Conservation (phyloP, 306 rosid species). For the Benincasa hispida region DNA sequence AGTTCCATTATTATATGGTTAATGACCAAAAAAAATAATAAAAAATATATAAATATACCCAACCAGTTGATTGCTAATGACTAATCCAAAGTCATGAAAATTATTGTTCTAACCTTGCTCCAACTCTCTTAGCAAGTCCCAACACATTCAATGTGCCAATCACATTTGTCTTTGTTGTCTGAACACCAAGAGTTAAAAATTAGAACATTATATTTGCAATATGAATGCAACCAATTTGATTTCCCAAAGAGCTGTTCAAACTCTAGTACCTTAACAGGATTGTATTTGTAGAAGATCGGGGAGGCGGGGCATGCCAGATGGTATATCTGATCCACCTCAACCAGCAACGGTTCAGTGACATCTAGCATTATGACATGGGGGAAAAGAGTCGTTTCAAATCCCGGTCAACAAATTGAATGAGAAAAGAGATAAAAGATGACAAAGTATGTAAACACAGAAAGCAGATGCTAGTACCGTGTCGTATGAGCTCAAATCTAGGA, state of each 20-base stretch:
- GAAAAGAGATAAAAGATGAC: neutral
- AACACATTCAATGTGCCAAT: conserved; percentile 96
- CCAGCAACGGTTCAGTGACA: conserved; percentile 70
- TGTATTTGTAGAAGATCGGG: conserved; percentile 91
- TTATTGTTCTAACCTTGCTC: conserved; percentile 61
- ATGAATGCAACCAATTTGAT: neutral
- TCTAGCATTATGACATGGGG: conserved; percentile 20
- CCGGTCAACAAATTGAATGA: neutral
- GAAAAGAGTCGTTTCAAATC: neutral
- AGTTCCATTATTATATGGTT: conserved; percentile 12
- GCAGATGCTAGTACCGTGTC: conserved; percentile 55
- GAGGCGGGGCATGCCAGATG: conserved; percentile 98
- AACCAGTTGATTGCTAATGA: neutral
- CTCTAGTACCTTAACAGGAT: conserved; percentile 73
- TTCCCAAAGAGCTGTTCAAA: neutral
- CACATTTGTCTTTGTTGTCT: conserved; percentile 97
- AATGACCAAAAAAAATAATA: conserved; percentile 17
- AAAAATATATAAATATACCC: neutral
- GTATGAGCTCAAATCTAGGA: conserved; percentile 94
- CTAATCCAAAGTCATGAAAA: neutral
- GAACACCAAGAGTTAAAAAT: conserved; percentile 9
- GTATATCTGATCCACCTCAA: conserved; percentile 94
- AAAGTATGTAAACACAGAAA: neutral
- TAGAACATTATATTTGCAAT: neutral
- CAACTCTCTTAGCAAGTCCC: conserved; percentile 97